Base-by-base conservation (phyloP, 2,329 filamentous ascomycete genomes). In the Aspergillus piperis region DNA sequence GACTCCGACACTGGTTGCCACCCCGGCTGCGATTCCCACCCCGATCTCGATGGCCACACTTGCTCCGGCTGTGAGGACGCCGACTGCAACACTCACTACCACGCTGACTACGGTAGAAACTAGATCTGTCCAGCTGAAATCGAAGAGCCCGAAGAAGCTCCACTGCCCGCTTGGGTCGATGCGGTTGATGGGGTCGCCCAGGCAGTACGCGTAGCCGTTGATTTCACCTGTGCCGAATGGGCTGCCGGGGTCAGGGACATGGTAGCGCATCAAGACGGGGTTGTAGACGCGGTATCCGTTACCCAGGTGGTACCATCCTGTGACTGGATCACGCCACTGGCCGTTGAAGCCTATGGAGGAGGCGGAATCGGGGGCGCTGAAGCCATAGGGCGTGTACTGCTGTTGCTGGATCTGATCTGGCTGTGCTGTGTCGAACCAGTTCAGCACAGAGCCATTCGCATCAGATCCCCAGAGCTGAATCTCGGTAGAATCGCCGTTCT, bases 171-270 rank as follows among this genome's bases (percentile, higher is more conserved):
- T 60, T 2, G 64, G 64, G 39, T 64, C 64, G 11, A 30, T 11
- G 25, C 61, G 61, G 39, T 65, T 66, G 57, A 66, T 61, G 0
- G 64, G 64, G 27, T 66, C 64, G 1, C 59, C 59, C 2, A 61
- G 19, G 55, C 64, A 66, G 59, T 65, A 65, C 3, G 48, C 54
- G 47, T 66, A 66, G 2, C 61, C 57, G 42, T 65, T 63, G 41
- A 65, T 48, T 23, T 66, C 64, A 15, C 64, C 64, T 3, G 64
- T 58, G 19, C 25, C 54, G 38, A 65, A 66, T 13, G 64, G 64
- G 42, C 54, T 27, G 23, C 41, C 30, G 10, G 41, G 8, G 36
- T 65, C 61, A 8, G 63, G 63, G 1, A 25, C 8, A 10, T 55
- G 65, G 54, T 64, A 67, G 11, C 42, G 54, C 61, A 42, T 59